Percentiles rank a stretch among this genome's conserved stretches.
phyloP scores from a whole-genome alignment of 202 grass and related monocot species.

The Panicum virgatum region DNA sequence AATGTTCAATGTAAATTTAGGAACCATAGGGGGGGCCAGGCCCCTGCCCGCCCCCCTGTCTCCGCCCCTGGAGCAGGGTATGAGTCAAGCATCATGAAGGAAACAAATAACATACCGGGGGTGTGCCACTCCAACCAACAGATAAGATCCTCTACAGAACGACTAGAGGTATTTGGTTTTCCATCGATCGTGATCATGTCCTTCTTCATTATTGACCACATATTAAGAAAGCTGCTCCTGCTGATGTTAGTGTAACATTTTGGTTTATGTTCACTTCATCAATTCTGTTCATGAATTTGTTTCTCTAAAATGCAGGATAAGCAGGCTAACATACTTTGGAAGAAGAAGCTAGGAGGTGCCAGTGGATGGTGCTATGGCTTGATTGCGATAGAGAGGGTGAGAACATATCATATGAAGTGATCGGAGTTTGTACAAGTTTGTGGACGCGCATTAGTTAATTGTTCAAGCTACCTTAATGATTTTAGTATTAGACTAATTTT shows the following conservation, averaged over 20 bases:
- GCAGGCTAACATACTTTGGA: conserved; percentile 76
- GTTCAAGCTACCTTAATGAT: too few relatives aligned
- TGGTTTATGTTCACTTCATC: conserved; percentile 3
- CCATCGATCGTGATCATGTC: conserved; percentile 17
- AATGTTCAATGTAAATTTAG: too few relatives aligned
- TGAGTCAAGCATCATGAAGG: neutral
- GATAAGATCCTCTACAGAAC: neutral
- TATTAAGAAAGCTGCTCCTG: neutral
- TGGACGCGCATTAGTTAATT: too few relatives aligned
- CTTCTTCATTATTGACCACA: neutral
- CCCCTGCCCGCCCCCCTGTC: too few relatives aligned
- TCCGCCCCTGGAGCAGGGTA: too few relatives aligned
- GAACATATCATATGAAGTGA: conserved; percentile 93
- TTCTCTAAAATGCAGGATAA: conserved; percentile 69
- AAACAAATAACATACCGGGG: neutral
- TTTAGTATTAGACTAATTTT: too few relatives aligned
- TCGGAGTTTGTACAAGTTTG: conserved; percentile 74
- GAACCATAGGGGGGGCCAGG: too few relatives aligned
- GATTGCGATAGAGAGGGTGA: conserved; percentile 99
- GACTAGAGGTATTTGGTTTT: conserved; percentile 23
- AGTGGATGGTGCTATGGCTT: conserved; percentile 95
- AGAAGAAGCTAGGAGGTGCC: too few relatives aligned
- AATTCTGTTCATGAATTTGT: conserved; percentile 27
- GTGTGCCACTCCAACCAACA: neutral
- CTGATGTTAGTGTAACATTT: conserved; percentile 12